Base-by-base conservation (phyloP, 2,329 filamentous ascomycete species). In the Leptodontidium sp. region DNA sequence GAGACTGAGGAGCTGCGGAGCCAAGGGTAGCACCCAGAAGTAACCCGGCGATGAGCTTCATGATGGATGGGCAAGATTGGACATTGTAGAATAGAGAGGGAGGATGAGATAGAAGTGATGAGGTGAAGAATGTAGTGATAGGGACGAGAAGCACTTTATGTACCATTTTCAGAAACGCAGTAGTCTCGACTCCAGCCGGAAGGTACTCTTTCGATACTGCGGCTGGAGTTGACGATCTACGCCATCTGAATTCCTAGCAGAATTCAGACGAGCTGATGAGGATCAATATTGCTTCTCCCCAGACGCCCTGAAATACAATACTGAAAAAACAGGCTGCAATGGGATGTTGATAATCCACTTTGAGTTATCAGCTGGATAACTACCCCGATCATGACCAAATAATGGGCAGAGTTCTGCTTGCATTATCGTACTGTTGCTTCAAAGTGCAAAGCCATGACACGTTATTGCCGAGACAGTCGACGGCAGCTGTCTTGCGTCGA, bases 1-100 rank as follows among this genome's bases (percentile, higher is more conserved):
- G 24, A 59, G 63, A 53, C 14, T 65, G 53, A 38, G 52, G 63
- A 35, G 53, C 53, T 21, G 63, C 63, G 1, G 40, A 59, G 52
- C 35, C 24, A 38, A 65, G 40, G 4, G 49, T 55, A 15, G 38
- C 52, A 15, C 24, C 53, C 4, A 65, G 38, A 49, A 65, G 6
- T n/a, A 65, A 21, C 29, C 17, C 26, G 14, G 52, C 5, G 11
- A 65, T 29, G 50, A 57, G 29, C 43, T 65, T 65, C 52, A 65
- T 64, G 32, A 38, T 49, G 52, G 59, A 17, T 49, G 49, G 14
- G 24, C 5, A 58, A 24, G 52, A 32, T 50, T 32, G 17, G 26
- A 21, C 2, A 47, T 6, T 47, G n/a, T 11, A 24, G 47, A 9
- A 9, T 55, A 26, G 15, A 50, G 40, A 49, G 15, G 11, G n/a